A percentile compares a stretch with the other conserved stretches of the same genome.
Conservation (phyloP, 2,329 filamentous ascomycete genomes). For the Passalora sequoiae region DNA sequence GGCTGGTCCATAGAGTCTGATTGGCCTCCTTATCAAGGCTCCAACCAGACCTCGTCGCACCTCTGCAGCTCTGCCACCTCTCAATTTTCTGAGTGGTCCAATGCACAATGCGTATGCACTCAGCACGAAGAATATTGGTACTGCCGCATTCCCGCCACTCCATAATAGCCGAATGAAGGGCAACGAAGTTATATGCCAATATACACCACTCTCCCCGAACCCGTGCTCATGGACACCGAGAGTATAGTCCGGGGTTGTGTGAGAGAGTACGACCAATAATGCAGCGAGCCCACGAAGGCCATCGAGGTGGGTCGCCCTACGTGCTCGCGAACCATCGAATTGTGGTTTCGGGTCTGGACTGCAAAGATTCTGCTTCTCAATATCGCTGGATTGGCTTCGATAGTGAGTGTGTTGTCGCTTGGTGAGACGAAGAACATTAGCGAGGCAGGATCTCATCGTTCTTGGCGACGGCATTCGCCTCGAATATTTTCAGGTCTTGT, state of each 20-base stretch:
- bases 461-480: too few species aligned
- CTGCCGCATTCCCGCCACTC: constrained; percentile 55
- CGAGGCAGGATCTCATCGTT: too few species aligned
- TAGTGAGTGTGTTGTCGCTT: too few species aligned
- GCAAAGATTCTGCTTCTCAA: too few species aligned
- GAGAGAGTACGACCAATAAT: constrained; percentile 59
- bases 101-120: constrained; percentile 44
- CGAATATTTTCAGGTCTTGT: too few species aligned
- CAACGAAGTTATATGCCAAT: constrained; percentile 48
- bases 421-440: too few species aligned
- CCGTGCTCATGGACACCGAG: constrained; percentile 41
- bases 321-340: too few species aligned
- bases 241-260: constrained; percentile 40
- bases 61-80: not conserved
- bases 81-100: constrained; percentile 4
- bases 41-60: not conserved
- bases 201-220: constrained; percentile 28
- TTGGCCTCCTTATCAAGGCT: constrained; percentile 3
- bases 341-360: too few species aligned
- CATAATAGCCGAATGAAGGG: constrained; percentile 56
- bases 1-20: constrained; percentile 6
- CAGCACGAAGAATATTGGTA: constrained; percentile 47
- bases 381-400: too few species aligned
- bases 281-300: constrained; percentile 61
- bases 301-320: constrained; percentile 46